Evolutionary conservation across 768 basidiomycete genomes (phyloP).

Genomic region (Termitomyces heimii): DNA sequence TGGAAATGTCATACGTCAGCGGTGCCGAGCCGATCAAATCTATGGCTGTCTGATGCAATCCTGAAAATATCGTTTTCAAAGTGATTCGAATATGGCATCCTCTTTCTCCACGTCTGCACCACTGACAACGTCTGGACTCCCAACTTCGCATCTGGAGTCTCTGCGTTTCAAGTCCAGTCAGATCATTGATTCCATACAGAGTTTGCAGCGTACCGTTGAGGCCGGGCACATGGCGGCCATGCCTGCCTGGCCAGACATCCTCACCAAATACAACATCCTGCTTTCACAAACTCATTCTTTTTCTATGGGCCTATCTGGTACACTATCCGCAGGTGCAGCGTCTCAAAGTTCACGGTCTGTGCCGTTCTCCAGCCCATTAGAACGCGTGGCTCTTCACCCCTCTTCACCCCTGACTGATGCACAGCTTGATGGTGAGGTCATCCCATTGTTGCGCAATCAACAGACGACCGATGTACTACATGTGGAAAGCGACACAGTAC

Average conservation of each 20-base stretch:
- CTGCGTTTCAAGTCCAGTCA: constrained; percentile 72
- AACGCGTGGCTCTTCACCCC: constrained; percentile 68
- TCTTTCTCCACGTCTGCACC: constrained; percentile 1
- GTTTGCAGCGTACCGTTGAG: constrained; percentile 59
- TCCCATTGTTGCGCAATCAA: constrained; percentile 70
- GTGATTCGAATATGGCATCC: not conserved
- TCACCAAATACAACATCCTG: constrained; percentile 81
- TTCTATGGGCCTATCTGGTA: constrained; percentile 31
- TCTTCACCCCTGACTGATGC: constrained; percentile 48
- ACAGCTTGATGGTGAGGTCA: constrained; percentile 69
- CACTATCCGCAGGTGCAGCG: constrained; percentile 21
- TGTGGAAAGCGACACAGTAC: constrained; percentile 67
- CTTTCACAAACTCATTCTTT: constrained; percentile 80
- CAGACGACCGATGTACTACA: constrained; percentile 74
- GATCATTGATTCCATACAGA: constrained; percentile 71
- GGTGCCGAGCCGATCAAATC: not conserved
- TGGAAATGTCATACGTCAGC: too few species aligned
- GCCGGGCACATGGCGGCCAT: constrained; percentile 50
- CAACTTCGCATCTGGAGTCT: constrained; percentile 69
- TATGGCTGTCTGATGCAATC: not conserved
- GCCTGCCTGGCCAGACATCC: constrained; percentile 81
- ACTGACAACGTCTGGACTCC: constrained; percentile 7
- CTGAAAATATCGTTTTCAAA: not conserved
- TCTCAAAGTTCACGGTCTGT: constrained; percentile 5
- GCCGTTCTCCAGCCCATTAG: constrained; percentile 40